Base-by-base conservation (phyloP, 2,329 filamentous ascomycete genomes). In the Cladophialophora immunda region DNA sequence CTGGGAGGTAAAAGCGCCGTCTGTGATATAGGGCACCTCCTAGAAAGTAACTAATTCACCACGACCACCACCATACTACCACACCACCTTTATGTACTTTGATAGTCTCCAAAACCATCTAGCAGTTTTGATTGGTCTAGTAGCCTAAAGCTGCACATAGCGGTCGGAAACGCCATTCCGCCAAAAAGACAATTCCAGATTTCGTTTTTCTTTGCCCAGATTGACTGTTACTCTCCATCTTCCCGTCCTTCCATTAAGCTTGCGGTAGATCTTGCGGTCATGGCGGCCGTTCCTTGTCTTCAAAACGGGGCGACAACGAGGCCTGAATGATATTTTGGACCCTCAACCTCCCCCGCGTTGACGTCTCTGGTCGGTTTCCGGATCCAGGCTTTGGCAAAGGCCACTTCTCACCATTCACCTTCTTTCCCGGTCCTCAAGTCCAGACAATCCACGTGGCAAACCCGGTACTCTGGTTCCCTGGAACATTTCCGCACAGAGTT, bases 1-100 rank as follows among this genome's bases (percentile, higher is more conserved):
- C 68, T n/a, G 65, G 69, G 29, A 64, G 70, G 36, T 72, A 67
- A 29, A 41, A 8, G 15, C 13, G 32, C 27, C 27, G n/a, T 15
- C 11, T 25, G 22, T 25, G 45, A 27, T 50, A 13, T 15, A 50
- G 11, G 11, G 22, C 3, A 11, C 22, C 11, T 27, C 27, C 19
- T 50, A 27, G 45, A 50, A 13, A 25, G 22, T 2, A 50, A 13
- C 45, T 50, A 13, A 13, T 27, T 2, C 11, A 17, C 45, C 19
- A 25, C 22, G 2, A 9, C n/a, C n/a, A n/a, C n/a, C n/a, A n/a
- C n/a, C n/a, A n/a, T n/a, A n/a, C n/a, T n/a, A n/a, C n/a, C n/a
- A n/a, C n/a, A n/a, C n/a, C 19, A 11, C 22, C 11, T 27, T 27
- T 27, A 15, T 50, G 45, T 50, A 50, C 22, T 27, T 27, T 50